These are phyloP conservation scores for Patellifolia procumbens DNA, from an alignment of 179 eudicot species.

Conservation along the genomic window DNA sequence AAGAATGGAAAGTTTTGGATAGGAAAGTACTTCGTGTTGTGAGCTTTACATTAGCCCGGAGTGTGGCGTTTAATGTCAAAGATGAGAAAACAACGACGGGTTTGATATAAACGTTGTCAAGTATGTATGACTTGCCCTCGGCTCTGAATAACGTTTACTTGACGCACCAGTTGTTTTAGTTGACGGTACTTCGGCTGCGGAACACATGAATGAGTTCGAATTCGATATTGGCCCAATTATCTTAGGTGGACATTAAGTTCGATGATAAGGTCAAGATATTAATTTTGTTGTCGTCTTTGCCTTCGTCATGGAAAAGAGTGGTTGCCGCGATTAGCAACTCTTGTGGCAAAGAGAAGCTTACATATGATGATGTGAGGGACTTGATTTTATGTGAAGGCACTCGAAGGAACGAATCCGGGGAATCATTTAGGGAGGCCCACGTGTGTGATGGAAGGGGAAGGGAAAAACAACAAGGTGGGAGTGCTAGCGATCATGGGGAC, in stretches of 20 bases:
- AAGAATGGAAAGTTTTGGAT: too few species aligned
- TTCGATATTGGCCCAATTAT: not conserved
- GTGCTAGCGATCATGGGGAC: not conserved
- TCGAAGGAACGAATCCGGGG: not conserved
- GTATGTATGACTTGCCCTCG: constrained; percentile 7
- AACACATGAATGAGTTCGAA: too few species aligned
- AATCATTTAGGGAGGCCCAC: too few species aligned
- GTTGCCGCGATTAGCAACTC: not conserved
- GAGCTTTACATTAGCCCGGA: not conserved
- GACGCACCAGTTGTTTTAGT: too few species aligned
- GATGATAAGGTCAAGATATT: not conserved
- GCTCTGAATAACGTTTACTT: not conserved
- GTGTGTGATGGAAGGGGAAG: too few species aligned
- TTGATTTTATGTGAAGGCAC: not conserved
- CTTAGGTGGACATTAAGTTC: not conserved
- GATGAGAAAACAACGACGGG: not conserved
- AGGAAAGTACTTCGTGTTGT: not conserved
- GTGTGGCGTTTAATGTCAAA: too few species aligned
- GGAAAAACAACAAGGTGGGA: not conserved
- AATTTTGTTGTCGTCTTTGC: constrained; percentile 4
- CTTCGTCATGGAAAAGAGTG: not conserved
- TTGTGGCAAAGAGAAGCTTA: not conserved
- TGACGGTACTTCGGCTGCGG: too few species aligned
- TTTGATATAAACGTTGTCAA: not conserved
- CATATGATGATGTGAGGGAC: not conserved